Conservation (phyloP, 176 grass and related monocot species). For the Ensete ventricosum region DNA sequence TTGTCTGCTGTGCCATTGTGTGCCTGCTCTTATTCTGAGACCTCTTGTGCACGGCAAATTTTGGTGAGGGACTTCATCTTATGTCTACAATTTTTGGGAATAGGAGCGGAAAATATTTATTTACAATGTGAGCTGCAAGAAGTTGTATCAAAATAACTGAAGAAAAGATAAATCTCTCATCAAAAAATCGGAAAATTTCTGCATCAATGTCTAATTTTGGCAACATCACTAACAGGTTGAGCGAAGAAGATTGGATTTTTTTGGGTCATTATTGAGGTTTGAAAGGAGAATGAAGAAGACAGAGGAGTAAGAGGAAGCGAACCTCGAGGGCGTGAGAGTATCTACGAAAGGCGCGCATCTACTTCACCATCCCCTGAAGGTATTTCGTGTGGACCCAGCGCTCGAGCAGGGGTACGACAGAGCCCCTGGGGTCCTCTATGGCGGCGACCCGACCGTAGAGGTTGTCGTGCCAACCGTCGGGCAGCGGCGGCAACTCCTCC, state of each 20-base stretch:
- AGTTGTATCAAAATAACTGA: no score
- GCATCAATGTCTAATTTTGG: no score
- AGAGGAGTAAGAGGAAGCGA: not conserved
- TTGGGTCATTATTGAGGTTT: no score
- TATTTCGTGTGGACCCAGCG: not conserved
- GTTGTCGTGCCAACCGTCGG: not conserved
- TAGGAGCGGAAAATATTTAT: no score
- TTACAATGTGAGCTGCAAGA: no score
- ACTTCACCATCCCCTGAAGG: not conserved
- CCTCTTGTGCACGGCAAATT: no score
- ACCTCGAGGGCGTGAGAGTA: not conserved
- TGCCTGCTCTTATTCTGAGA: conserved; percentile 10
- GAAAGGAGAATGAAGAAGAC: no score
- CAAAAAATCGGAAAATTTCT: no score
- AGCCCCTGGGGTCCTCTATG: not conserved
- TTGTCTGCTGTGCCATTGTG: conserved; percentile 1
- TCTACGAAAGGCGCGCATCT: not conserved
- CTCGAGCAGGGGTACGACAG: not conserved
- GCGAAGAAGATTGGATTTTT: no score
- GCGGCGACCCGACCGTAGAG: not conserved
- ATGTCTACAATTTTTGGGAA: no score
- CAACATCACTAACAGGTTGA: no score
- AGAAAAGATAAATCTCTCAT: no score
- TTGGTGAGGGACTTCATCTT: not conserved
- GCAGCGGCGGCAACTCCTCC: not conserved